These are phyloP conservation scores for Candida sithepensis DNA, from an alignment of 805 yeast genomes.

Conservation along the genomic window DNA sequence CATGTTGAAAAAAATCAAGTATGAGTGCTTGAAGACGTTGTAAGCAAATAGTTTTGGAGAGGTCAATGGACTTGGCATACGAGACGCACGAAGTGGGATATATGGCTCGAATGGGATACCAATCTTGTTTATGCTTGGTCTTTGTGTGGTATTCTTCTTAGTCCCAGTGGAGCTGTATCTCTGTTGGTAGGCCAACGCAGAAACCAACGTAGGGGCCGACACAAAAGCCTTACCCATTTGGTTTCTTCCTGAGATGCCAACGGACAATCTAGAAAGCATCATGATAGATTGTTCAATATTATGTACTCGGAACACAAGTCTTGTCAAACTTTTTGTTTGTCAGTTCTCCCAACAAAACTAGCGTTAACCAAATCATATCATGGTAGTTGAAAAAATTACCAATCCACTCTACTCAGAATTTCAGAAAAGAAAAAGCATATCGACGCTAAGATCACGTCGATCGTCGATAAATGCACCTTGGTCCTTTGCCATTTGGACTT, in stretches of 20 bases:
- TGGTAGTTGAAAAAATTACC: too few species aligned
- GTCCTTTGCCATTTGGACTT: too few species aligned
- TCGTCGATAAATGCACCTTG: too few species aligned
- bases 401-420: too few species aligned
- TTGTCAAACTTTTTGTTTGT: neutral
- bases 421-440: too few species aligned
- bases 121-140: constrained; percentile 31
- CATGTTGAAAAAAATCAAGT: constrained; percentile 65
- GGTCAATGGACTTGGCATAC: constrained; percentile 37
- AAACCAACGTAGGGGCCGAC: neutral
- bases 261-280: neutral
- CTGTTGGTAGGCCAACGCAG: neutral
- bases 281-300: neutral
- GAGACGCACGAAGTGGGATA: constrained; percentile 47
- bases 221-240: neutral
- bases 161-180: constrained; percentile 16
- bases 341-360: too few species aligned
- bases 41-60: constrained; percentile 41
- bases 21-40: constrained; percentile 58
- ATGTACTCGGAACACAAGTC: neutral
- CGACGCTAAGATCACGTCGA: too few species aligned
- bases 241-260: neutral
- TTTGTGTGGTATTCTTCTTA: constrained; percentile 16
- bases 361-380: too few species aligned
- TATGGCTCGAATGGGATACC: constrained; percentile 39